Percentiles rank a stretch among this genome's conserved stretches.
These are phyloP conservation scores for Arxiozyma slooffiae DNA, from an alignment of 1,139 yeast species.

Conservation along the genomic window DNA sequence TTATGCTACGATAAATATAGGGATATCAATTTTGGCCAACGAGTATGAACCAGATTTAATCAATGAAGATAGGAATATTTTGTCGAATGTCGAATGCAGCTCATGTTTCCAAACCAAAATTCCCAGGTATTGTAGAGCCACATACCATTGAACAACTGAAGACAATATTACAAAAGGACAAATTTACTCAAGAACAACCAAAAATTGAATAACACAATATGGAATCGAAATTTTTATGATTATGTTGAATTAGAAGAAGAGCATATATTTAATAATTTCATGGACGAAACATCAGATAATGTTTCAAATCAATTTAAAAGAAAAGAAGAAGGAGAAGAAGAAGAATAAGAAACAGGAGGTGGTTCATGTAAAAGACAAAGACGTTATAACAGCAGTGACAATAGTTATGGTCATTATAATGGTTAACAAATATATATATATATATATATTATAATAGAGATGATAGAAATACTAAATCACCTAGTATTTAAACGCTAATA, in stretches of 20 bases:
- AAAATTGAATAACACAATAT: slow-evolving; percentile 7
- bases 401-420: not conserved
- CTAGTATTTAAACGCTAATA: no score
- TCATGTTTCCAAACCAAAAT: not conserved
- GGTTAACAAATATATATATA: not conserved
- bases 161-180: slow-evolving; percentile 14
- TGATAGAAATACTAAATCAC: no score
- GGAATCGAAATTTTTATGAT: slow-evolving; percentile 12
- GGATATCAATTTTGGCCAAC: slow-evolving; percentile 37
- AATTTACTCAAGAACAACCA: slow-evolving; percentile 10
- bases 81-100: slow-evolving; percentile 18
- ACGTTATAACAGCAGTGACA: not conserved
- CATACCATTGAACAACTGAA: slow-evolving; percentile 16
- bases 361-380: not conserved
- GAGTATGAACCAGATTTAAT: slow-evolving; percentile 12
- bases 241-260: slow-evolving; percentile 21
- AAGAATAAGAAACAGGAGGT: not conserved
- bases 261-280: slow-evolving; percentile 16
- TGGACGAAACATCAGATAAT: not conserved
- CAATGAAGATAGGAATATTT: not conserved
- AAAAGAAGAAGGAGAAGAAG: slow-evolving; percentile 1
- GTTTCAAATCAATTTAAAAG: slow-evolving; percentile 1
- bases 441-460: no score
- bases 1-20: slow-evolving; percentile 83
- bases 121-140: slow-evolving; percentile 17